Evolutionary conservation across 768 basidiomycete species (phyloP).

Genomic region (Ephemerocybe angulata): DNA sequence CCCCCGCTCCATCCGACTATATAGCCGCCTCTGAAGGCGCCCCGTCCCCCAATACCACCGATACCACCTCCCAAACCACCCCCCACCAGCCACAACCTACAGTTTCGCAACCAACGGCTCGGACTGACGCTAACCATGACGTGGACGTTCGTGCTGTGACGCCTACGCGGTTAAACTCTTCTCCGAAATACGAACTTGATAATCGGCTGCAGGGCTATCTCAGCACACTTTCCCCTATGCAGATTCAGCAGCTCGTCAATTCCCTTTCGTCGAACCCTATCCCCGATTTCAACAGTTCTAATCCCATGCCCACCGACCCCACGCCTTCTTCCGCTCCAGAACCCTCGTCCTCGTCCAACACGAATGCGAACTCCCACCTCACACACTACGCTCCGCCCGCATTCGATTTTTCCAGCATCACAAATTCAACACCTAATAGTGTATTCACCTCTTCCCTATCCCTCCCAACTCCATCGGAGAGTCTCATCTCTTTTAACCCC

Average conservation of each 20-base stretch:
- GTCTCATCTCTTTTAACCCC: slow-evolving; percentile 30
- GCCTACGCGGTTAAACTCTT: slow-evolving; percentile 17
- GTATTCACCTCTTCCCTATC: slow-evolving; percentile 3
- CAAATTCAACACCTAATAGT: slow-evolving; percentile 1
- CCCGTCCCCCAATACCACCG: not conserved
- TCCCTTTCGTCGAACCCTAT: slow-evolving; percentile 37
- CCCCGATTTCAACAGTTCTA: slow-evolving; percentile 22
- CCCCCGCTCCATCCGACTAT: slow-evolving; percentile 29
- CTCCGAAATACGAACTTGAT: slow-evolving; percentile 33
- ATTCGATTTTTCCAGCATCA: slow-evolving; percentile 32
- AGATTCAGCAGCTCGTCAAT: slow-evolving; percentile 56
- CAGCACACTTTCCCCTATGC: slow-evolving; percentile 49
- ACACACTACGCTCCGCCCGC: slow-evolving; percentile 33
- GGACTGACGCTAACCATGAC: slow-evolving; percentile 11
- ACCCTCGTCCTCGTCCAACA: slow-evolving; percentile 12
- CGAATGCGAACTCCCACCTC: slow-evolving; percentile 25
- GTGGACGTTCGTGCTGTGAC: slow-evolving; percentile 20
- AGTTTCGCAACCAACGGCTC: slow-evolving; percentile 1
- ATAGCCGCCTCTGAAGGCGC: slow-evolving; percentile 10
- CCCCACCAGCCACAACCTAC: slow-evolving; percentile 4
- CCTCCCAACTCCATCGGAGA: slow-evolving; percentile 20
- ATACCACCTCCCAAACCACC: slow-evolving; percentile 5
- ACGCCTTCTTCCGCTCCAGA: slow-evolving; percentile 15
- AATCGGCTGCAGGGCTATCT: slow-evolving; percentile 47
- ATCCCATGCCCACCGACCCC: slow-evolving; percentile 9